phyloP scores from a whole-genome alignment of 1,284 basidiomycete species.

The Moniliella sp. region DNA sequence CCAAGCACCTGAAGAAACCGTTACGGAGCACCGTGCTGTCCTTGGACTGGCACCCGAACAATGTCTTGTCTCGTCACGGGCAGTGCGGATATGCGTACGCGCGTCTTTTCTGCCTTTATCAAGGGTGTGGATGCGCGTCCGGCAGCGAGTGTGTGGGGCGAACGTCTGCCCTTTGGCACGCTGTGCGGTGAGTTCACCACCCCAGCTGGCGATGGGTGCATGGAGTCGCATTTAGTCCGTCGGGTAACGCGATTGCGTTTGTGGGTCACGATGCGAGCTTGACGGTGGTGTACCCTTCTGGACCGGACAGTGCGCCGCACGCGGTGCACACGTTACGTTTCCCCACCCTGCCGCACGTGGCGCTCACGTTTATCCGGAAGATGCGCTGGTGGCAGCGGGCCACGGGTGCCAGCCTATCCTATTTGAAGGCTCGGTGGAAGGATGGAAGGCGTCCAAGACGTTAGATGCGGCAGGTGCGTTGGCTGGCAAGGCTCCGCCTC shows the following conservation, averaged over 20 bases:
- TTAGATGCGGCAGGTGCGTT: conserved; percentile 19
- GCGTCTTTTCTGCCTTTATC: conserved; percentile 96
- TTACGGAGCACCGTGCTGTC: conserved; percentile 74
- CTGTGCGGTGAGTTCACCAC: conserved; percentile 79
- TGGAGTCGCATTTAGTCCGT: conserved; percentile 78
- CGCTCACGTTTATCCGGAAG: conserved; percentile 55
- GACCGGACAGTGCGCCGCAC: conserved; percentile 19
- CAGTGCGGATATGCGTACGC: conserved; percentile 77
- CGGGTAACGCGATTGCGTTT: conserved; percentile 74
- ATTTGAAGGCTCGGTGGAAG: conserved; percentile 17
- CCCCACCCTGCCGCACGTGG: conserved; percentile 26
- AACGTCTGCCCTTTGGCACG: conserved; percentile 89
- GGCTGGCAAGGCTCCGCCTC: conserved; percentile 21
- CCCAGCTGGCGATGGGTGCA: conserved; percentile 86
- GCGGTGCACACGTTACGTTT: conserved; percentile 23
- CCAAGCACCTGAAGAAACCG: conserved; percentile 90
- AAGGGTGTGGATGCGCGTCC: conserved; percentile 92
- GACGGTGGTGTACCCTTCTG: conserved; percentile 25
- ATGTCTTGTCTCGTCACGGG: conserved; percentile 82
- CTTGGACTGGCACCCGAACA: conserved; percentile 94
- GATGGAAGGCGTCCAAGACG: conserved; percentile 20
- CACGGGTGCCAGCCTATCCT: conserved; percentile 86
- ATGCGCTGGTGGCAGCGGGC: conserved; percentile 53
- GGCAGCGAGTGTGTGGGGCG: conserved; percentile 76
- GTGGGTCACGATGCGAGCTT: conserved; percentile 41